Evolutionary conservation across 257 asterid species (phyloP).

Genomic region (Scutellaria minor): DNA sequence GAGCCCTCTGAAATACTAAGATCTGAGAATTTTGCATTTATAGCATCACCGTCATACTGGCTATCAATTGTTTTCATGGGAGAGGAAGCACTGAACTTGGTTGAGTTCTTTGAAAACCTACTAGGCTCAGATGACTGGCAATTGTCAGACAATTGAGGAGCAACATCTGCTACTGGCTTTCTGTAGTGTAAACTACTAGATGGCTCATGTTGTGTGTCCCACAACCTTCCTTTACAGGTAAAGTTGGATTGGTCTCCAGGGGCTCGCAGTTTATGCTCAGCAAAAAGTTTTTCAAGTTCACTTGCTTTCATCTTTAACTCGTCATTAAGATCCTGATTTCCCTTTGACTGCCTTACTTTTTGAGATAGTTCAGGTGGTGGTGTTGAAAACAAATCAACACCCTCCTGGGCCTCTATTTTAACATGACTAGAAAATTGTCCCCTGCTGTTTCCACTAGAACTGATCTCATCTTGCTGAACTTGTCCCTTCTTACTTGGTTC

Average conservation of each 20-base stretch:
- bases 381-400: conserved; percentile 53
- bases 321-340: conserved; percentile 81
- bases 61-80: conserved; percentile 41
- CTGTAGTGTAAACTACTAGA: conserved; percentile 42
- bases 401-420: conserved; percentile 48
- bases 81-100: conserved; percentile 43
- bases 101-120: conserved; percentile 48
- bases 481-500: conserved; percentile 53
- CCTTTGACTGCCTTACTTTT: conserved; percentile 71
- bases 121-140: conserved; percentile 46
- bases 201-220: conserved; percentile 48
- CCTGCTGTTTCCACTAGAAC: conserved; percentile 47
- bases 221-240: conserved; percentile 3
- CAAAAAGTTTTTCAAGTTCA: conserved; percentile 93
- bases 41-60: conserved; percentile 50
- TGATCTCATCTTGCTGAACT: conserved; percentile 43
- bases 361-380: conserved; percentile 65
- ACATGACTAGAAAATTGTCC: conserved; percentile 43
- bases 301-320: conserved; percentile 87
- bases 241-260: conserved; percentile 73
- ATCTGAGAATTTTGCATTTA: conserved; percentile 55
- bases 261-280: conserved; percentile 67
- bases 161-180: conserved; percentile 44
- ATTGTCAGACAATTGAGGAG: conserved; percentile 45
- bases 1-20: conserved; percentile 68